Percentiles rank a stretch among this genome's conserved stretches.
Evolutionary conservation across 2,329 filamentous ascomycete genomes (phyloP).

Genomic region (Ciborinia camelliae): DNA sequence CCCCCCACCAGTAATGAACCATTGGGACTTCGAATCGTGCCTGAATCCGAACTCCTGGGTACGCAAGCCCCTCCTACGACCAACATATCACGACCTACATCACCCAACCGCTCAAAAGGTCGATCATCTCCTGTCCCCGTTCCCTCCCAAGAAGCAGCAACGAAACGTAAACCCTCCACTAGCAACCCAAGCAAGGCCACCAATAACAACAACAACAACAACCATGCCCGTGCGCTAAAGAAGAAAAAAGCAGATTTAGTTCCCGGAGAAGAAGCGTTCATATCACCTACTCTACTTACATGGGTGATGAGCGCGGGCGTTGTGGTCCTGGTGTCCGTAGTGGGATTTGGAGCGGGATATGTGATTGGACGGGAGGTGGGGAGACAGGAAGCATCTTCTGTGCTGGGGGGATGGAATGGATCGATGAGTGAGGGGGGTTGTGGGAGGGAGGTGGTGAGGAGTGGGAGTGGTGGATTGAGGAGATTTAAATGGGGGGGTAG

Average conservation of each 20-base stretch:
- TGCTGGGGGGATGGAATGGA: slow-evolving; percentile 30
- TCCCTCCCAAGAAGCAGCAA: slow-evolving; percentile 39
- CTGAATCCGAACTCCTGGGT: slow-evolving; percentile 57
- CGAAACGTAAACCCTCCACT: background rate
- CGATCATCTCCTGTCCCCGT: slow-evolving; percentile 31
- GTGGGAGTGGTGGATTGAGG: slow-evolving; percentile 29
- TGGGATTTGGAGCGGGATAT: slow-evolving; percentile 67
- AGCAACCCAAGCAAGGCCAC: slow-evolving; percentile 29
- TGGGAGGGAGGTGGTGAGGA: slow-evolving; percentile 31
- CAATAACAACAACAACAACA: too few relatives aligned
- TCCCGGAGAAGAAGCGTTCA: slow-evolving; percentile 41
- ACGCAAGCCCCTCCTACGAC: slow-evolving; percentile 31
- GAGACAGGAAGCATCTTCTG: slow-evolving; percentile 51
- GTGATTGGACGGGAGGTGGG: slow-evolving; percentile 66
- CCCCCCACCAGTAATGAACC: slow-evolving; percentile 28
- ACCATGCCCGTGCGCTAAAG: slow-evolving; percentile 52
- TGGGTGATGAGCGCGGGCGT: slow-evolving; percentile 65
- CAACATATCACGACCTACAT: slow-evolving; percentile 32
- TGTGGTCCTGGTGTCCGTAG: slow-evolving; percentile 63
- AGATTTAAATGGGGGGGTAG: slow-evolving; percentile 36
- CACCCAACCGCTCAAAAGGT: slow-evolving; percentile 24
- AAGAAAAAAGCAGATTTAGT: slow-evolving; percentile 43
- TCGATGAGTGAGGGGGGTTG: slow-evolving; percentile 27
- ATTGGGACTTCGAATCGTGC: slow-evolving; percentile 57
- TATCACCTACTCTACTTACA: slow-evolving; percentile 59